A percentile compares a stretch with the other conserved stretches of the same genome.
Evolutionary conservation across 2,329 filamentous ascomycete species (phyloP).

Genomic region (Cytospora leucostoma): DNA sequence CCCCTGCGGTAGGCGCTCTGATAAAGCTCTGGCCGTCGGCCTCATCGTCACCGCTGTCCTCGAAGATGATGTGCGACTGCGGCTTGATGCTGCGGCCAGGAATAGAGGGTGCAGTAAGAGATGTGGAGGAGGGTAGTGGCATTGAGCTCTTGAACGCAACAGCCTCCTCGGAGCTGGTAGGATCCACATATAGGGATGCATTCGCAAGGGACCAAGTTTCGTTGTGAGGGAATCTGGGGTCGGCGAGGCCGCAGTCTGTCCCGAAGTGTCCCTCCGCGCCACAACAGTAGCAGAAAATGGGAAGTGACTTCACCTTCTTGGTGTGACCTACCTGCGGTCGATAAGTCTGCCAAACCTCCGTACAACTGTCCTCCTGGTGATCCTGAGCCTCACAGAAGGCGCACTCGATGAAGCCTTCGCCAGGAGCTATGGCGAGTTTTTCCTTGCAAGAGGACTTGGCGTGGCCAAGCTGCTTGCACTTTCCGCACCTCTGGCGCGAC

Average conservation of each 20-base stretch:
- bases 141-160: constrained; percentile 37
- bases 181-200: constrained; percentile 51
- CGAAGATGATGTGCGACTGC: constrained; percentile 45
- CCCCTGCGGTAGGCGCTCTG: constrained; percentile 6
- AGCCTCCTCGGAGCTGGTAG: constrained; percentile 42
- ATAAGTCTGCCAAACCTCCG: constrained; percentile 62
- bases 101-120: constrained; percentile 29
- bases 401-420: constrained; percentile 54
- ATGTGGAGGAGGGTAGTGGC: constrained; percentile 12
- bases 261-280: constrained; percentile 58
- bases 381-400: constrained; percentile 57
- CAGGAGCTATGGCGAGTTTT: constrained; percentile 49
- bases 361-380: constrained; percentile 63
- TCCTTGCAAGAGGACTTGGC: constrained; percentile 52
- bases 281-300: constrained; percentile 58
- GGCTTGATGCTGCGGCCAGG: constrained; percentile 36
- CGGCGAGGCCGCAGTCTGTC: constrained; percentile 50
- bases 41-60: constrained; percentile 51
- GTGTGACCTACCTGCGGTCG: constrained; percentile 42
- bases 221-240: constrained; percentile 23
- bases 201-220: constrained; percentile 57
- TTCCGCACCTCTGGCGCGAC: constrained; percentile 51
- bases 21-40: constrained; percentile 42
- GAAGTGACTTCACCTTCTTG: constrained; percentile 52
- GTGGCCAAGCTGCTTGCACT: constrained; percentile 67